phyloP scores from a whole-genome alignment of 768 basidiomycete species.

The Amanita exitialis region DNA sequence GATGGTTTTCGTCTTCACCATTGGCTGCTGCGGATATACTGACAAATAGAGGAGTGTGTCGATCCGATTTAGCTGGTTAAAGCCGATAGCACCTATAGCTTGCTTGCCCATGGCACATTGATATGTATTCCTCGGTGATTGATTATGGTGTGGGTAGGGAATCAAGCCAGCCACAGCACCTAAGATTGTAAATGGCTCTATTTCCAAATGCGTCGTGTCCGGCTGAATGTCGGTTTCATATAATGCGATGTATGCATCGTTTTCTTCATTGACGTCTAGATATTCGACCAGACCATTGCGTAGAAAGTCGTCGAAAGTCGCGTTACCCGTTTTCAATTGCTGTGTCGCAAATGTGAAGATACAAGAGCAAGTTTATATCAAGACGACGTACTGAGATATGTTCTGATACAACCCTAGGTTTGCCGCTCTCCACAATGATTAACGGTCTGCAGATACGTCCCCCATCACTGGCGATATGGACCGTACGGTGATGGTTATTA shows the following conservation, averaged over 20 bases:
- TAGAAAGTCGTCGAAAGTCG: constrained; percentile 92
- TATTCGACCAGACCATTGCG: constrained; percentile 92
- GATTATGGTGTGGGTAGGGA: constrained; percentile 98
- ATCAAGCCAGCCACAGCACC: constrained; percentile 98
- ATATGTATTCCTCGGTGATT: constrained; percentile 98
- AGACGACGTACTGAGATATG: constrained; percentile 58
- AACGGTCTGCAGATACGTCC: constrained; percentile 96
- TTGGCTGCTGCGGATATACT: constrained; percentile 97
- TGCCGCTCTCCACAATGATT: constrained; percentile 87
- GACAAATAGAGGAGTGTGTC: constrained; percentile 97
- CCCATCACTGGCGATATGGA: constrained; percentile 95
- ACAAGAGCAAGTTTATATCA: neutral
- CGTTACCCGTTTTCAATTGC: constrained; percentile 69
- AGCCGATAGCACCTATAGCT: constrained; percentile 96
- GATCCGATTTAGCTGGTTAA: constrained; percentile 95
- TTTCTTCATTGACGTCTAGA: constrained; percentile 98
- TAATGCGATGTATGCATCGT: constrained; percentile 92
- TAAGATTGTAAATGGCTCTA: constrained; percentile 95
- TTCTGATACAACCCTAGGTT: constrained; percentile 65
- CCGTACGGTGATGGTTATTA: constrained; percentile 89
- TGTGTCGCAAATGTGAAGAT: constrained; percentile 18
- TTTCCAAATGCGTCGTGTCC: constrained; percentile 90
- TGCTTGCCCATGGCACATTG: constrained; percentile 99
- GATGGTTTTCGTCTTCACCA: constrained; percentile 99
- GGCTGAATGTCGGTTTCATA: constrained; percentile 82